Base-by-base conservation (phyloP, 2,329 filamentous ascomycete species). In the Cryphonectria parasitica region DNA sequence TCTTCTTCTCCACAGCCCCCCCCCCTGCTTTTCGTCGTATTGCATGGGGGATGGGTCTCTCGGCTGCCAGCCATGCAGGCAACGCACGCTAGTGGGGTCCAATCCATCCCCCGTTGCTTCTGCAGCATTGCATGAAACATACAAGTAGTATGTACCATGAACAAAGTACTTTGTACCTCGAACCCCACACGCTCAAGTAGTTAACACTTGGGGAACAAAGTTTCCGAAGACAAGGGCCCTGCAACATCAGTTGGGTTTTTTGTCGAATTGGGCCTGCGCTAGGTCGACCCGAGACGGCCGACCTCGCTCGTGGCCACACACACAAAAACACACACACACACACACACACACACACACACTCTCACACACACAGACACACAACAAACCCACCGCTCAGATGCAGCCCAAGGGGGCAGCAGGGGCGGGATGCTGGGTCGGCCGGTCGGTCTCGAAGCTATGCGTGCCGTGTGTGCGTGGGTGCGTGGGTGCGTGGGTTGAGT, bases 21-120 rank as follows among this genome's bases (percentile, higher is more conserved):
- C n/a, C 52, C 52, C 19, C 45, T 49, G 45, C 45, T n/a, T 49
- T 11, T 49, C 45, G 45, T 49, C 45, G 45, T n/a, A 49, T 49
- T 49, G 45, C 45, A 49, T 49, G 45, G 45, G 45, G 8, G 6
- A n/a, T n/a, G 45, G 45, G n/a, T n/a, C 45, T 49, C 45, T 49
- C 45, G 45, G 45, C 45, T 49, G 45, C 22, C 45, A n/a, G 52
- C 52, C 52, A 56, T 56, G 52, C 52, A 56, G n/a, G 52, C 52
- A 28, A 17, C 52, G 22, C 22, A n/a, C 45, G 45, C 19, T 22
- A 11, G 45, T 49, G 45, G 45, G 13, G 22, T 45, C 7, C 6
- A 7, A 43, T 7, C 43, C 43, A 45, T 22, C 45, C 41, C 43
- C 41, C 41, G 13, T 43, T 43, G 41, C 41, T 43, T 43, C 41